These are phyloP conservation scores for Ganoderma boninense DNA, from an alignment of 1,284 basidiomycete genomes.

Conservation along the genomic window DNA sequence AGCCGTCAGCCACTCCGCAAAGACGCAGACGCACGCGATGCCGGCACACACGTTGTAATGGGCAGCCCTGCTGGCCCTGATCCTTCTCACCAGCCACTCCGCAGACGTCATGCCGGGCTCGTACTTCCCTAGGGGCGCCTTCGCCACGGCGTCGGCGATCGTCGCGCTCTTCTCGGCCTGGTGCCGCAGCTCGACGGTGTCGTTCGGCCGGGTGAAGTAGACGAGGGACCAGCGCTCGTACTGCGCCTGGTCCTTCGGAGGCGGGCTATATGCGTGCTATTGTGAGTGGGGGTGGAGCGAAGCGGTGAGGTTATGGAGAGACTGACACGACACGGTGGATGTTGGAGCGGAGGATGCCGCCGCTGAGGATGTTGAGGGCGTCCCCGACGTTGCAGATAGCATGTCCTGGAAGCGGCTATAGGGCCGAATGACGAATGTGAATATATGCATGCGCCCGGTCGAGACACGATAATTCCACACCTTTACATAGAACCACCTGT, in stretches of 20 bases:
- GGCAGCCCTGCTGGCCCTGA: conserved; percentile 36
- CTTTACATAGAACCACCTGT: conserved; percentile 73
- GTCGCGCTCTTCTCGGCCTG: conserved; percentile 35
- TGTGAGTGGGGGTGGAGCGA: no score
- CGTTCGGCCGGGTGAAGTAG: conserved; percentile 47
- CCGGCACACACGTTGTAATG: conserved; percentile 29
- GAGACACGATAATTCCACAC: conserved; percentile 39
- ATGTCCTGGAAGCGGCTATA: conserved; percentile 43
- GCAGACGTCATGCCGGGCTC: conserved; percentile 34
- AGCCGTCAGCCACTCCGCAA: conserved; percentile 6
- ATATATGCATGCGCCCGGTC: neutral
- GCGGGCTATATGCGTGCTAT: conserved; percentile 32
- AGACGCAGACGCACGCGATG: neutral
- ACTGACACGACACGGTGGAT: conserved; percentile 46
- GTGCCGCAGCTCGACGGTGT: conserved; percentile 37
- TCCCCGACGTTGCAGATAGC: conserved; percentile 49
- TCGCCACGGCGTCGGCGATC: conserved; percentile 37
- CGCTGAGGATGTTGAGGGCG: conserved; percentile 48
- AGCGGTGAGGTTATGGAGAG: neutral
- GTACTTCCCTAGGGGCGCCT: conserved; percentile 22
- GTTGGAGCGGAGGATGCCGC: conserved; percentile 48
- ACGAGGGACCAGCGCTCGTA: conserved; percentile 46
- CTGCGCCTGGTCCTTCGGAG: conserved; percentile 41
- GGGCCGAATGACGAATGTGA: no score
- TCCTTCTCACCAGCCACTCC: conserved; percentile 40